Evolutionary conservation across 257 asterid genomes (phyloP).

Genomic region (Capsicum pubescens): DNA sequence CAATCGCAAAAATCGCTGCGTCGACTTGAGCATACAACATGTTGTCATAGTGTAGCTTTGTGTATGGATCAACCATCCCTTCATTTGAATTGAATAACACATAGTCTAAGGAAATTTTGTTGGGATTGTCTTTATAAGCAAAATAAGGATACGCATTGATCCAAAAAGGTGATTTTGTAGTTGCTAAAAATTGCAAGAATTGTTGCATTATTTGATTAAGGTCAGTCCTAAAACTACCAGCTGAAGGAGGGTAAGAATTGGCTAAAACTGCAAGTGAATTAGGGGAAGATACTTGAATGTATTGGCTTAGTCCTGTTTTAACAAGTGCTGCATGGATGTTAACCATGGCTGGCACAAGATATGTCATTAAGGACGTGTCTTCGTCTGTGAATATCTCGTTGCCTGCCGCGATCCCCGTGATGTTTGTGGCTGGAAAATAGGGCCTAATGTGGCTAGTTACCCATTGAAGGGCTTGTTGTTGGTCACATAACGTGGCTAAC

Average conservation of each 20-base stretch:
- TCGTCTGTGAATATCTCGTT: constrained; percentile 79
- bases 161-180: constrained; percentile 81
- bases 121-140: constrained; percentile 76
- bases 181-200: constrained; percentile 55
- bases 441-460: constrained; percentile 63
- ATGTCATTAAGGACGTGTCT: constrained; percentile 52
- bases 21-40: constrained; percentile 93
- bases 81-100: constrained; percentile 64
- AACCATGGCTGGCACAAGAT: constrained; percentile 79
- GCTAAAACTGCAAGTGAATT: constrained; percentile 66
- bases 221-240: constrained; percentile 64
- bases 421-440: constrained; percentile 66
- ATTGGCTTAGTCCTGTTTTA: constrained; percentile 52
- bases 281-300: constrained; percentile 75
- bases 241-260: constrained; percentile 84
- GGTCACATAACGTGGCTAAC: constrained; percentile 56
- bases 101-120: constrained; percentile 64
- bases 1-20: constrained; percentile 70
- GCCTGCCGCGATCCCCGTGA: constrained; percentile 88
- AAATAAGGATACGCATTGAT: constrained; percentile 92
- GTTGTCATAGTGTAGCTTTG: constrained; percentile 72
- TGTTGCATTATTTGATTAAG: constrained; percentile 63
- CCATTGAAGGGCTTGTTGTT: constrained; percentile 74
- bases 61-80: constrained; percentile 73
- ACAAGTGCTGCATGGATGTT: constrained; percentile 71